Base-by-base conservation (phyloP, 176 grass and related monocot genomes). In the Pontederia crassipes region DNA sequence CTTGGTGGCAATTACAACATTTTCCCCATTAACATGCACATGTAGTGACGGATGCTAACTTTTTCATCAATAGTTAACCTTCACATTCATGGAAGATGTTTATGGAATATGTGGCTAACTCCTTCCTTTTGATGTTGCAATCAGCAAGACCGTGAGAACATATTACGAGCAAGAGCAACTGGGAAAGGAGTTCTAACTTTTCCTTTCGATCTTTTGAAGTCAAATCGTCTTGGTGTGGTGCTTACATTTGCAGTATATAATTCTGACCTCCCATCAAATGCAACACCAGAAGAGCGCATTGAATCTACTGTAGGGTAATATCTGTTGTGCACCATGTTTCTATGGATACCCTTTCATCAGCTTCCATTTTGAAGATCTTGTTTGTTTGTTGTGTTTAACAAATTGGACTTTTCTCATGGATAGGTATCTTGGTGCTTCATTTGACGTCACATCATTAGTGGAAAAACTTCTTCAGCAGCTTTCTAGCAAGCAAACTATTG, bases 181-280 rank as follows among this genome's bases (percentile, higher is more conserved):
- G 87, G 87, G 54, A 86, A 91, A 60, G 87, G 87, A 45, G 87
- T 82, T 55, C 52, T 91, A 62, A 91, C 87, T 9, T 70, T 80
- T 55, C 87, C 87, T 63, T 91, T 86, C 66, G 78, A 78, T 58
- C 87, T 91, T 72, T 73, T 86, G 49, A 91, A 91, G 63, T 86
- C 83, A 55, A 83, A 91, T 55, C 65, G 83, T 55, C 87, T 86
- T 48, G 87, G 87, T 59, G 82, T 91, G 16, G 87, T 91, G 58
- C 83, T 91, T 55, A 91, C 87, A 8, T 91, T 86, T 79, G 84
- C 87, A 2, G 83, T 91, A 8, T 91, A 91, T 54, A 86, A 91
- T 46, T 80, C 71, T 64, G 74, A 78, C 72, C 79, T 86, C 52
- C 87, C 72, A 66, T 69, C 60, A 68, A 72, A 75, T 72, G 79